Evolutionary conservation across 2,329 filamentous ascomycete species (phyloP).

Genomic region (Fusarium multiceps): DNA sequence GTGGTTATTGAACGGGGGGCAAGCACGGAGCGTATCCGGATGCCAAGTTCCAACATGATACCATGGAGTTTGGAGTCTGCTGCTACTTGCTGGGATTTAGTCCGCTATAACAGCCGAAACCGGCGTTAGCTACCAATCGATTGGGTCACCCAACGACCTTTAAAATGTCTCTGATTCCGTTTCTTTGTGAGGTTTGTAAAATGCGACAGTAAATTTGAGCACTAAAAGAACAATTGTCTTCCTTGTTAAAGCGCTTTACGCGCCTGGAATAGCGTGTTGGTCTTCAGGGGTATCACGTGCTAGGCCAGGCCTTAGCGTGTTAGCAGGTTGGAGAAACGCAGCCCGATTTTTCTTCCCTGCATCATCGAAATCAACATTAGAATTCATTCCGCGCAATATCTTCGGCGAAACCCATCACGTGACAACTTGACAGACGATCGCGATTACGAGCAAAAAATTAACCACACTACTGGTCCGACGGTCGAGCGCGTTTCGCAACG

Average conservation of each 20-base stretch:
- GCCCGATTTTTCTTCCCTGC: conserved; percentile 47
- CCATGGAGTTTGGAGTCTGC: conserved; percentile 49
- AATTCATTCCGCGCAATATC: conserved; percentile 32
- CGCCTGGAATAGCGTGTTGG: conserved; percentile 32
- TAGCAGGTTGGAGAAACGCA: conserved; percentile 29
- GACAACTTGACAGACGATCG: conserved; percentile 46
- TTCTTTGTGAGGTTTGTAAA: neutral
- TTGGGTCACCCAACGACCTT: neutral
- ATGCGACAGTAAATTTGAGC: neutral
- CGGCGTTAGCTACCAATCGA: conserved; percentile 14
- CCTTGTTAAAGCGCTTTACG: conserved; percentile 9
- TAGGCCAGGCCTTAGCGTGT: conserved; percentile 36
- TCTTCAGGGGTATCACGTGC: conserved; percentile 49
- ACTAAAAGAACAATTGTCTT: neutral
- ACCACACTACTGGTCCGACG: conserved; percentile 39
- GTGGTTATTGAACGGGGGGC: conserved; percentile 25
- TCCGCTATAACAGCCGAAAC: conserved; percentile 28
- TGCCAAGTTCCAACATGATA: conserved; percentile 51
- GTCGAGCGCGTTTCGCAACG: conserved; percentile 40
- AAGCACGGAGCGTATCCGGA: conserved; percentile 34
- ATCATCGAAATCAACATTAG: conserved; percentile 43
- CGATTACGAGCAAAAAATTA: conserved; percentile 40
- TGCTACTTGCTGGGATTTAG: conserved; percentile 27
- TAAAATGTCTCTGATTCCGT: neutral
- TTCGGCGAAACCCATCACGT: conserved; percentile 47